Percentiles rank a stretch among this genome's conserved stretches.
Conservation (phyloP, 164 flowering plant genomes). For the Tetrastigma voinierianum region DNA sequence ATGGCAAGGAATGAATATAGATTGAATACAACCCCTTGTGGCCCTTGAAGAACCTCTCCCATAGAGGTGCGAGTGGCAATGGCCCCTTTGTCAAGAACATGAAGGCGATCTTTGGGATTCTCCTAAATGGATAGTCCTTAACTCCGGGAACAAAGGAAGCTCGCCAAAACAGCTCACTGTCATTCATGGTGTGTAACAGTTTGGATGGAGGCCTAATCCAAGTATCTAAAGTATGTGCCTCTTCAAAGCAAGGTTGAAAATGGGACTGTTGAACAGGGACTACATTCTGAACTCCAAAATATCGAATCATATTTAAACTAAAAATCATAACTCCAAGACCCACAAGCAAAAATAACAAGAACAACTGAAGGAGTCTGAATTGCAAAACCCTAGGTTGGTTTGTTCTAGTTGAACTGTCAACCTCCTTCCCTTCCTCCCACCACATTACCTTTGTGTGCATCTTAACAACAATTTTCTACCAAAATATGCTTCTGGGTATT, state of each 20-base stretch:
- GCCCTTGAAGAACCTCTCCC: conserved; percentile 87
- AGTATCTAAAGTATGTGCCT: conserved; percentile 31
- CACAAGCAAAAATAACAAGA: conserved; percentile 43
- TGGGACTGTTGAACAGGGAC: conserved; percentile 20
- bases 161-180: conserved; percentile 78
- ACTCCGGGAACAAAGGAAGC: conserved; percentile 64
- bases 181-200: conserved; percentile 74
- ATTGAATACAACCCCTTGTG: conserved; percentile 66
- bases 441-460: conserved; percentile 32
- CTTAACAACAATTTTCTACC: not conserved
- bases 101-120: conserved; percentile 86
- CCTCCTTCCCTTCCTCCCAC: conserved; percentile 59
- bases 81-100: conserved; percentile 96
- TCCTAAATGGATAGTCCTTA: conserved; percentile 64
- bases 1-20: conserved; percentile 73
- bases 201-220: conserved; percentile 68
- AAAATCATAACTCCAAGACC: conserved; percentile 56
- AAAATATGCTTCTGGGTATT: conserved; percentile 11
- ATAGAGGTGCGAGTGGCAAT: conserved; percentile 77
- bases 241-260: conserved; percentile 42
- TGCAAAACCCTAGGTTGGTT: conserved; percentile 46
- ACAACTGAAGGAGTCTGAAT: conserved; percentile 38
- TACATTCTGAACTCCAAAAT: conserved; percentile 34
- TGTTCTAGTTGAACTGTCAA: conserved; percentile 12
- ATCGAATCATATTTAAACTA: conserved; percentile 42